Base-by-base conservation (phyloP, 441 rosid species). In the Geranium incanum region DNA sequence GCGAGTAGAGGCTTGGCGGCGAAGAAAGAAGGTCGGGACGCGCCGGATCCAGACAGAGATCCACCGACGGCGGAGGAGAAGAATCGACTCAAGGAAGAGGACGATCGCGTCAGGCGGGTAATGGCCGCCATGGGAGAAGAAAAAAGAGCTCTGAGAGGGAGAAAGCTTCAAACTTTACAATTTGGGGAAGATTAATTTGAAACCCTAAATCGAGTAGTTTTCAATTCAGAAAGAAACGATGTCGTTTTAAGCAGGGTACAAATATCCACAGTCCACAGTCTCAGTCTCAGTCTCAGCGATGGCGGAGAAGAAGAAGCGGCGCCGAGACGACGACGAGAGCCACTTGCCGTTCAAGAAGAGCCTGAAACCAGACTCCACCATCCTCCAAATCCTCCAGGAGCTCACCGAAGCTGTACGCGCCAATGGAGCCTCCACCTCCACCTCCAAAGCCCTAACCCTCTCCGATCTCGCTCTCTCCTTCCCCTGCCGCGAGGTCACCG, bases 401-500 rank as follows among this genome's bases (percentile, higher is more conserved):
- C 81, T 86, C 18, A 52, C 19, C 19, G 19, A n/a, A 18, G 60
- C 60, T 33, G 1, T 76, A 3, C 11, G 21, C 57, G 69, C 87
- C 21, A 39, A 77, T 43, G 41, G 80, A 43, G 21, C 85, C 23
- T 62, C 74, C 33, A 28, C 95, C 70, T 76, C 91, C 37, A 69
- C 87, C 62, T 77, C 90, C 60, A 90, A 90, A 72, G 82, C 97
- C 71, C 81, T 81, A 50, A 84, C 94, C 71, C 86, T 92, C 71
- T 83, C 93, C 65, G 97, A 92, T 82, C 97, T 95, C 39, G 71
- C 88, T 68, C 94, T 95, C 78, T 77, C 96, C 50, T 11, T 81
- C 63, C 21, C 85, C 13, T 95, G 96, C 75, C 93, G 97, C 39
- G 97, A 94, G 76, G 99, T 94, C 7, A 43, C 89, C 59, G 97